Conservation (phyloP, 345 rosid species). For the Euphorbia pulcherrima region DNA sequence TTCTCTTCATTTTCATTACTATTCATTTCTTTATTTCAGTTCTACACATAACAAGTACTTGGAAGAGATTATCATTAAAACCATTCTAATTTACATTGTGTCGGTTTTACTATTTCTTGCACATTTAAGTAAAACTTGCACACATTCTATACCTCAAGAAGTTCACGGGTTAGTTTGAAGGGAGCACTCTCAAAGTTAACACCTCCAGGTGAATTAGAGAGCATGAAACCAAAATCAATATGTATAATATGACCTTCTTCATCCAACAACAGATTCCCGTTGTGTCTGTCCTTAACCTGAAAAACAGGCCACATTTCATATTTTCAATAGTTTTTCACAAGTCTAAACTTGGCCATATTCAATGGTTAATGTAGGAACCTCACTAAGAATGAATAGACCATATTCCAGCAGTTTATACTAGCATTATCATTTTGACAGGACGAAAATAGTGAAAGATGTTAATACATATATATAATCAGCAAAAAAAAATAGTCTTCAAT, state of each 20-base stretch:
- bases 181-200: slow-evolving; percentile 99
- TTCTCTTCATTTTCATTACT: background rate
- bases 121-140: background rate
- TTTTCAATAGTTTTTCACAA: background rate
- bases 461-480: background rate
- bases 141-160: slow-evolving; percentile 66
- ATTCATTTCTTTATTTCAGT: background rate
- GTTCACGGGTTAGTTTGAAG: slow-evolving; percentile 96
- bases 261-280: slow-evolving; percentile 90
- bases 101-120: background rate
- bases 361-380: background rate
- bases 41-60: background rate
- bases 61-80: background rate
- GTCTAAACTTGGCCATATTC: no score
- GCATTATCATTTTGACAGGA: background rate
- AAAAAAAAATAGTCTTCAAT: background rate
- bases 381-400: background rate
- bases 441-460: background rate
- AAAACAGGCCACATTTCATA: slow-evolving; percentile 1
- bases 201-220: slow-evolving; percentile 98
- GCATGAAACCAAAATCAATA: slow-evolving; percentile 99
- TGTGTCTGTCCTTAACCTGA: slow-evolving; percentile 94
- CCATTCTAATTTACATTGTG: no score
- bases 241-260: slow-evolving; percentile 99
- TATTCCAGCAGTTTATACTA: background rate